These are phyloP conservation scores for Calonectria honghensis DNA, from an alignment of 2,329 filamentous ascomycete genomes.

Conservation along the genomic window DNA sequence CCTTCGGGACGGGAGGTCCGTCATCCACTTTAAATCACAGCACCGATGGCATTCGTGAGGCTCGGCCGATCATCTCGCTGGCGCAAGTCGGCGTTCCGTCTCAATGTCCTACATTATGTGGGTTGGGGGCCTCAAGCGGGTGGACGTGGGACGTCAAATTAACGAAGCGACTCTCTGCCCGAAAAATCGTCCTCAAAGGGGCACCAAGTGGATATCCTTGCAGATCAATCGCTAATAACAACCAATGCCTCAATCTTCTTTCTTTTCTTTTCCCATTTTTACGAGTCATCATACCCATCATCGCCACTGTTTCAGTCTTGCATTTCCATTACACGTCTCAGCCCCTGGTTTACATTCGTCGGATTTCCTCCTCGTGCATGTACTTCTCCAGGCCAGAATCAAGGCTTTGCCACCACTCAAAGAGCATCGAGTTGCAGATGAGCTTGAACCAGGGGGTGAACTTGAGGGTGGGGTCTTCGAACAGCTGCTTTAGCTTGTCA, in stretches of 20 bases:
- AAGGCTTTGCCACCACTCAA: constrained; percentile 96
- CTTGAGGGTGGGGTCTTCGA: constrained; percentile 84
- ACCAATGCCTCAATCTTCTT: constrained; percentile 40
- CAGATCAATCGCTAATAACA: constrained; percentile 48
- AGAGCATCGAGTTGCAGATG: constrained; percentile 98
- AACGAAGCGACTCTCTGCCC: constrained; percentile 43
- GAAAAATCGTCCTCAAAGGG: constrained; percentile 28
- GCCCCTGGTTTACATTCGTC: constrained; percentile 75
- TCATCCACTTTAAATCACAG: constrained; percentile 23
- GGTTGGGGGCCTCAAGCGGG: constrained; percentile 9
- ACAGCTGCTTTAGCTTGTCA: constrained; percentile 89
- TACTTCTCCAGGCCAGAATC: constrained; percentile 89
- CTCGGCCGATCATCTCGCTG: constrained; percentile 8
- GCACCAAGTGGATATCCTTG: constrained; percentile 55
- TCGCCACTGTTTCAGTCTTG: constrained; percentile 28
- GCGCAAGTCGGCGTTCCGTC: constrained; percentile 4
- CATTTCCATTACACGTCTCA: constrained; percentile 32
- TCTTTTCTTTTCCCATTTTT: constrained; percentile 34
- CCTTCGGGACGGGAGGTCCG: constrained; percentile 5
- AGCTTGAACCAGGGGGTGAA: constrained; percentile 99
- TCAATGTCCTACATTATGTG: constrained; percentile 24
- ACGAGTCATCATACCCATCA: constrained; percentile 24
- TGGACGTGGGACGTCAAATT: constrained; percentile 48
- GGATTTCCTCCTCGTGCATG: constrained; percentile 88
- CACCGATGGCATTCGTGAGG: background rate